Evolutionary conservation across 257 asterid genomes (phyloP), one percentile per base, ranked within the genome.

Genomic region (Solanum bulbocastanum): DNA sequence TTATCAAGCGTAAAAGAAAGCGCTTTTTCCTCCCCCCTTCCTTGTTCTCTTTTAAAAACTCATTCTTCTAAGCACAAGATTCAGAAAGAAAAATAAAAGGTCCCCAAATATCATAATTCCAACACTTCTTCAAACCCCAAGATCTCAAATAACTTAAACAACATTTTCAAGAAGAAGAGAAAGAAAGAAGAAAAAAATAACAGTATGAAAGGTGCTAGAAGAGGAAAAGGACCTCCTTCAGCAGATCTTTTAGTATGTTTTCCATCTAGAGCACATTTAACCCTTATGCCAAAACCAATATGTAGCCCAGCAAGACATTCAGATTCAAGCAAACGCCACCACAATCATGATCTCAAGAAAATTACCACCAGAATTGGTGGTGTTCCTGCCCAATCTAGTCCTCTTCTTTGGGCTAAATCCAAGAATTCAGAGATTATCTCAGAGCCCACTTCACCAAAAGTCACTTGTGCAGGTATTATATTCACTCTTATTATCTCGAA

Each of bases 401-500:
- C 98, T 3, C 86, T 84, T 2, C 76, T 90, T 16, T 92, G 97
- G 97, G 88, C 94, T 3, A 94, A 91, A 88, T 88, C 85, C 71
- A 93, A 93, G 87, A 87, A 58, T 60, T 83, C 91, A 5, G 98
- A 94, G 36, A 87, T 81, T 1, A 81, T 90, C 8, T 93, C 96
- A 0, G 98, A 96, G 71, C 99, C 99, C 5, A 92, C 96, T 0
- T 94, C 98, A 1, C 99, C 99, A 3, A 95, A 95, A 87, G 98
- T 96, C 49, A 96, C 98, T 1, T 96, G 99, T 56, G 98, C 85
- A 30, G 85, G 85, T 81, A 81, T 30, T 46, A 6, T 72, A 10
- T 5, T n/a, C 12, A 22, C 68, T 58, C 12, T 0, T 58, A 58
- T 20, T 22, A 23, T 60, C 30, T 22, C 30, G 13, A 1, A 23